Percentiles rank a stretch among this genome's conserved stretches.
phyloP scores from a whole-genome alignment of 2,329 filamentous ascomycete species.

The Fusarium aywerte region DNA sequence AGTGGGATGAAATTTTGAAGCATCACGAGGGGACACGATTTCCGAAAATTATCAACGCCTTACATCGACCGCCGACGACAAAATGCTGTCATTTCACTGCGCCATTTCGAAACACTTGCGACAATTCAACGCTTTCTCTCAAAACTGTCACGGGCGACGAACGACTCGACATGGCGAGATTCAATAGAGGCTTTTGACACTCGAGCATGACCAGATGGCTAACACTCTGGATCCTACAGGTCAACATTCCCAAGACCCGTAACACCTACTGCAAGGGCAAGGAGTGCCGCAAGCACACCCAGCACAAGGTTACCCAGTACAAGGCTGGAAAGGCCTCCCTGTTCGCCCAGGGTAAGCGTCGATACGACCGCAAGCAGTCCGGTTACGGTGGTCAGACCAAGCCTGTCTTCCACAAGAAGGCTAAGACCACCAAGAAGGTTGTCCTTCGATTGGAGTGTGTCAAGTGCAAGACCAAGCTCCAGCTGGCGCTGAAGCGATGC shows the following conservation, averaged over 20 bases:
- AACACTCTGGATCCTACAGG: constrained; percentile 63
- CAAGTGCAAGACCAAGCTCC: constrained; percentile 96
- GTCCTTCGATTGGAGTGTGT: constrained; percentile 98
- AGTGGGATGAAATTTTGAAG: constrained; percentile 45
- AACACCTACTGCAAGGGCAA: constrained; percentile 98
- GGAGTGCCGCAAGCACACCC: constrained; percentile 90
- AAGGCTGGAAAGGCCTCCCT: constrained; percentile 96
- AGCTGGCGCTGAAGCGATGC: constrained; percentile 99
- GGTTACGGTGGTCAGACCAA: constrained; percentile 99
- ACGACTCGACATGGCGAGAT: constrained; percentile 16
- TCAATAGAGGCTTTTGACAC: constrained; percentile 20
- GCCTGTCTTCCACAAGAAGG: constrained; percentile 99
- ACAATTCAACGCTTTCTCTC: constrained; percentile 8
- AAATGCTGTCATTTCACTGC: neutral
- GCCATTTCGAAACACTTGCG: constrained; percentile 1
- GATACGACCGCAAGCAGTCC: constrained; percentile 99
- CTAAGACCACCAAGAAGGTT: constrained; percentile 99
- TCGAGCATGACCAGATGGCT: constrained; percentile 40
- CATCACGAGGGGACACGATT: constrained; percentile 34
- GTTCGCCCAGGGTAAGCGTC: constrained; percentile 98
- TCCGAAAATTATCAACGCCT: constrained; percentile 31
- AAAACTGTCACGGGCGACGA: constrained; percentile 40
- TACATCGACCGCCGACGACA: constrained; percentile 34
- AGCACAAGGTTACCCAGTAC: constrained; percentile 96
- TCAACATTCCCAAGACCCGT: constrained; percentile 98